Base-by-base conservation (phyloP, 352 stramenopile genomes). In the Globisporangium cylindrosporum region DNA sequence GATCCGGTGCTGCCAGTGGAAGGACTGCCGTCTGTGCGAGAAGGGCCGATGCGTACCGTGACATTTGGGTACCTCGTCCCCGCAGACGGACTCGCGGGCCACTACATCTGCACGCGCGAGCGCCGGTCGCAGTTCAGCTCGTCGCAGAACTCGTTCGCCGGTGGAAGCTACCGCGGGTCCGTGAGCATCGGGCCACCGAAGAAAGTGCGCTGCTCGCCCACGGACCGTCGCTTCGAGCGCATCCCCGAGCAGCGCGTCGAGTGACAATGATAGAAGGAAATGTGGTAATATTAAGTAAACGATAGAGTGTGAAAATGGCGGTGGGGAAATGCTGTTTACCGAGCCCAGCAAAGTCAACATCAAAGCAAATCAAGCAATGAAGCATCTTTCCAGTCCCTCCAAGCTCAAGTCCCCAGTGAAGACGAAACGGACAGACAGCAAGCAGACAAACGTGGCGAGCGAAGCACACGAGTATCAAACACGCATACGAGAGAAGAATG, bases 31-130 rank as follows among this genome's bases (percentile, higher is more conserved):
- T 81, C 74, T 2, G 73, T 90, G 18, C 84, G 86, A 1, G 84
- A 91, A 64, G 80, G 78, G 1, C 68, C 69, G 25, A 66, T 79
- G 9, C 77, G 76, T 29, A 90, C 83, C 0, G 76, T 93, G 29
- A 92, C 85, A 15, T 67, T 94, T 48, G 86, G 86, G 3, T 94
- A 94, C 69, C 74, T 94, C 68, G 86, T 84, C 41, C 86, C 86
- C 6, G 78, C 70, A 0, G 77, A 91, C 25, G 84, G 83, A 15
- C 73, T 91, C 15, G 82, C 83, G 3, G 86, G 86, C 51, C 86
- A 94, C 64, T 94, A 94, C 73, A 92, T 94, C 61, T 92, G 86
- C 72, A 92, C 86, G 49, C 81, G 85, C 27, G 78, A 82, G 71
- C 73, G 73, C 22, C 82, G 81, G 2, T 74, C 73, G 22, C 70